These are phyloP conservation scores for Pezicula neosporulosa DNA, from an alignment of 2,329 filamentous ascomycete genomes.

Conservation along the genomic window DNA sequence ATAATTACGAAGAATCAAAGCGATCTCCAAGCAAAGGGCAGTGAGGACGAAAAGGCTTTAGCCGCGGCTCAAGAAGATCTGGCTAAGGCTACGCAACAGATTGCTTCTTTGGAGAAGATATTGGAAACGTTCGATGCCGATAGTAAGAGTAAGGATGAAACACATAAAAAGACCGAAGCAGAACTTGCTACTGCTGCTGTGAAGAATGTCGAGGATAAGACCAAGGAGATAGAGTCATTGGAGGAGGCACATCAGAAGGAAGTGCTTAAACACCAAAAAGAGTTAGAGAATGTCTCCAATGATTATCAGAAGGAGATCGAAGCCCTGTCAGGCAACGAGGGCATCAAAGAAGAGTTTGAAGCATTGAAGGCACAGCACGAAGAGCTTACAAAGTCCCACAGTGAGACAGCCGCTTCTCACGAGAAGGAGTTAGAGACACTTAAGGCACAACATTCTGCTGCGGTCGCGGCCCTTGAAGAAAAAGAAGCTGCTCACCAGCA, in stretches of 20 bases:
- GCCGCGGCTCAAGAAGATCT: conserved; percentile 30
- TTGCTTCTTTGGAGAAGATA: conserved; percentile 45
- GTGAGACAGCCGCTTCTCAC: conserved; percentile 15
- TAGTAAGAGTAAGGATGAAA: conserved; percentile 25
- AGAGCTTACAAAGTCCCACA: conserved; percentile 36
- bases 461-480: conserved; percentile 31
- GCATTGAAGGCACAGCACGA: conserved; percentile 55
- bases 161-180: conserved; percentile 21
- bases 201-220: conserved; percentile 27
- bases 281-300: conserved; percentile 54
- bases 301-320: conserved; percentile 66
- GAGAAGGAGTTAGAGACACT: conserved; percentile 8
- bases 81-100: conserved; percentile 37
- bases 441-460: conserved; percentile 19
- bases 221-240: conserved; percentile 38
- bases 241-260: conserved; percentile 54
- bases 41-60: conserved; percentile 39
- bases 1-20: conserved; percentile 20
- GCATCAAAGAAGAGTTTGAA: conserved; percentile 61
- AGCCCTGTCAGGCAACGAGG: conserved; percentile 57
- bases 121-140: conserved; percentile 45
- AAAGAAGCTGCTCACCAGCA: conserved; percentile 51
- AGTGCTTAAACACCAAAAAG: conserved; percentile 46
- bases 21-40: conserved; percentile 41
- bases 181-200: conserved; percentile 23